A percentile compares a stretch with the other conserved stretches of the same genome.
Conservation (phyloP, 2,329 filamentous ascomycete species). For the Colletotrichum cordylinicola region DNA sequence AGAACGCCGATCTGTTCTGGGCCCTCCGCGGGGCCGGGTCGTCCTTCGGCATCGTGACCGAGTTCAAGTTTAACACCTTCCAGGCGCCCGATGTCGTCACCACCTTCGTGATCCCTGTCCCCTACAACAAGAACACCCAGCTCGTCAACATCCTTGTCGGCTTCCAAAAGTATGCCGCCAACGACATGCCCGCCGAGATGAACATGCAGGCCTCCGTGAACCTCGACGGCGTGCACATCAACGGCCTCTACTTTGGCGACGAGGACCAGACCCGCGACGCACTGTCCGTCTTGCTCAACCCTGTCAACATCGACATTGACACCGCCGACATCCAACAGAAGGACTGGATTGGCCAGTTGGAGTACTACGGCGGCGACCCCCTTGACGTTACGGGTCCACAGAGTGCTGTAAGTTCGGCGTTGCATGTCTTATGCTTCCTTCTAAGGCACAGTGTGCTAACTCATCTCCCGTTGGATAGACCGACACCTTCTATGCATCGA, state of each 20-base stretch:
- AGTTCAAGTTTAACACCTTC: constrained; percentile 45
- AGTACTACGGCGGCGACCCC: constrained; percentile 1
- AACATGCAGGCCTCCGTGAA: constrained; percentile 30
- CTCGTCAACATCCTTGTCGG: constrained; percentile 5
- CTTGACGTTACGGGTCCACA: constrained; percentile 32
- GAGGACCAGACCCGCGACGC: constrained; percentile 7
- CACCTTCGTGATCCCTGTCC: constrained; percentile 22
- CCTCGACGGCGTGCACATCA: constrained; percentile 24
- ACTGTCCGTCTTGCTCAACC: constrained; percentile 3
- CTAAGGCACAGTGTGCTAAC: background rate
- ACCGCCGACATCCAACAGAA: background rate
- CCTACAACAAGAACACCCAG: background rate
- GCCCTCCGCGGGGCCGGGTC: constrained; percentile 46
- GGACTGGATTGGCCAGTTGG: constrained; percentile 31
- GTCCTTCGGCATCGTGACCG: constrained; percentile 45
- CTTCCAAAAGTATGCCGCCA: constrained; percentile 29
- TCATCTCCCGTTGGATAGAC: constrained; percentile 22
- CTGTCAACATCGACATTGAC: background rate
- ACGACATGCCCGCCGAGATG: constrained; percentile 27
- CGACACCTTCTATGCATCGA: constrained; percentile 34
- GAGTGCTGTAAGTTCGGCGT: constrained; percentile 6
- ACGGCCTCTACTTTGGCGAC: constrained; percentile 33
- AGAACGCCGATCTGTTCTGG: constrained; percentile 48
- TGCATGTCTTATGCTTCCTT: background rate
- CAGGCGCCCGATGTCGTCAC: constrained; percentile 37